These are phyloP conservation scores for Trichoderma koningii DNA, from an alignment of 2,329 filamentous ascomycete genomes.

Conservation along the genomic window DNA sequence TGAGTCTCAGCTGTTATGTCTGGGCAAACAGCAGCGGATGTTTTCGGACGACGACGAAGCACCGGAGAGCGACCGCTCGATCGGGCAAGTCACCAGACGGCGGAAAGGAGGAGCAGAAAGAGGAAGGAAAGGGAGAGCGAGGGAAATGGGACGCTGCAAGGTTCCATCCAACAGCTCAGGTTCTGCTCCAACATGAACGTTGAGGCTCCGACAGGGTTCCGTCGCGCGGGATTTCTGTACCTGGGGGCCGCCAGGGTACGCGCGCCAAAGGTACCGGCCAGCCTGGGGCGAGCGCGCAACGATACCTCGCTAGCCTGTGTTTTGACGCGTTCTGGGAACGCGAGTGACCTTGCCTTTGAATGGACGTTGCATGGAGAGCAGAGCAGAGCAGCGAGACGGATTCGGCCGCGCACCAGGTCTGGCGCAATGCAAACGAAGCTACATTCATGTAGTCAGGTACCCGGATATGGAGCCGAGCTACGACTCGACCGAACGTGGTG, in stretches of 20 bases:
- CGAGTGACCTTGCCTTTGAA: neutral
- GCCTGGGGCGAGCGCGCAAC: neutral
- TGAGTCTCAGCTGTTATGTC: no score
- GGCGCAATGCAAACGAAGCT: constrained; percentile 21
- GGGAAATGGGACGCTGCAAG: constrained; percentile 25
- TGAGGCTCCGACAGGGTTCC: constrained; percentile 3
- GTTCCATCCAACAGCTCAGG: neutral
- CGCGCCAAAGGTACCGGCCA: neutral
- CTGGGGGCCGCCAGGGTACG: constrained; percentile 1
- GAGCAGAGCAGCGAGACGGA: neutral
- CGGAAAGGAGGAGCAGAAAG: constrained; percentile 19
- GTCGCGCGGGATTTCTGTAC: constrained; percentile 9
- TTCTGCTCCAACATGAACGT: no score
- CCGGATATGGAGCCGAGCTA: constrained; percentile 1
- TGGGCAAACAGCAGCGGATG: no score
- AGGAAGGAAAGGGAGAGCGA: constrained; percentile 15
- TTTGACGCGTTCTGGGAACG: constrained; percentile 16
- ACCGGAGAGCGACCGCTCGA: no score
- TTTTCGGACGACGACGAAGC: no score
- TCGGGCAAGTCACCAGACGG: neutral
- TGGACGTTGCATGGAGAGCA: neutral
- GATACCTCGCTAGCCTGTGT: neutral
- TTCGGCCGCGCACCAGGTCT: constrained; percentile 17
- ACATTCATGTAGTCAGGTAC: no score
- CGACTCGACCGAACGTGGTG: no score